phyloP scores from a whole-genome alignment of 495 filamentous ascomycete genomes.

The Penicillium simplicissimum region DNA sequence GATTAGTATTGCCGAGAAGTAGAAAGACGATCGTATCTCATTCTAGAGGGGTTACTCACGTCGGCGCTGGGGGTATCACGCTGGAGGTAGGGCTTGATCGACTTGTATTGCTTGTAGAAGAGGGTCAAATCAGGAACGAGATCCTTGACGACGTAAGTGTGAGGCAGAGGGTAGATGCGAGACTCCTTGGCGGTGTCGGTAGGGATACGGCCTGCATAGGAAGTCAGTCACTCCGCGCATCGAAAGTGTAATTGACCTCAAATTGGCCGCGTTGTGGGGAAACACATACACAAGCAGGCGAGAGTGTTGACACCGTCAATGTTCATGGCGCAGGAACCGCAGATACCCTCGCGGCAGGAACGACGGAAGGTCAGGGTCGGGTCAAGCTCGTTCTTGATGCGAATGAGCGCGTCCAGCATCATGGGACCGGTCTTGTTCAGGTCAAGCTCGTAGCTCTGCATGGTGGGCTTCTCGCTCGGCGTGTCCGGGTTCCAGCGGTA shows the following conservation, averaged over 20 bases:
- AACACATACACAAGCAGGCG: constrained; percentile 89
- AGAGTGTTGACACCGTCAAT: constrained; percentile 97
- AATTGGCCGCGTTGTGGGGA: background rate
- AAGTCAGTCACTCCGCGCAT: background rate
- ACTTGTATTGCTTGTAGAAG: constrained; percentile 99
- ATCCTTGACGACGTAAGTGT: constrained; percentile 99
- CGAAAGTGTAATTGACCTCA: background rate
- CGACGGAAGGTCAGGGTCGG: constrained; percentile 94
- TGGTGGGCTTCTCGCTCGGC: constrained; percentile 85
- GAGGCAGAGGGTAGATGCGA: constrained; percentile 97
- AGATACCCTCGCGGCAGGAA: constrained; percentile 96
- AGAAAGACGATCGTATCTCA: background rate
- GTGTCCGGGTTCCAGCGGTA: constrained; percentile 98
- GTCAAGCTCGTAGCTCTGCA: constrained; percentile 93
- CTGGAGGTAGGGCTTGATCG: constrained; percentile 98
- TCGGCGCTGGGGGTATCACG: constrained; percentile 74
- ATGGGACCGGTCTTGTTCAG: constrained; percentile 98
- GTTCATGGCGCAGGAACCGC: constrained; percentile 98
- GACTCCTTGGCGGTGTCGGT: constrained; percentile 74
- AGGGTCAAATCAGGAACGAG: constrained; percentile 94
- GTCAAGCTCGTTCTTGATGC: constrained; percentile 99
- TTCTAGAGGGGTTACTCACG: constrained; percentile 49
- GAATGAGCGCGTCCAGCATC: constrained; percentile 93
- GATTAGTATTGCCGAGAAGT: background rate
- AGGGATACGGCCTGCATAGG: constrained; percentile 79